Conservation (phyloP, 2,329 filamentous ascomycete genomes). For the Trichophyton verrucosum region DNA sequence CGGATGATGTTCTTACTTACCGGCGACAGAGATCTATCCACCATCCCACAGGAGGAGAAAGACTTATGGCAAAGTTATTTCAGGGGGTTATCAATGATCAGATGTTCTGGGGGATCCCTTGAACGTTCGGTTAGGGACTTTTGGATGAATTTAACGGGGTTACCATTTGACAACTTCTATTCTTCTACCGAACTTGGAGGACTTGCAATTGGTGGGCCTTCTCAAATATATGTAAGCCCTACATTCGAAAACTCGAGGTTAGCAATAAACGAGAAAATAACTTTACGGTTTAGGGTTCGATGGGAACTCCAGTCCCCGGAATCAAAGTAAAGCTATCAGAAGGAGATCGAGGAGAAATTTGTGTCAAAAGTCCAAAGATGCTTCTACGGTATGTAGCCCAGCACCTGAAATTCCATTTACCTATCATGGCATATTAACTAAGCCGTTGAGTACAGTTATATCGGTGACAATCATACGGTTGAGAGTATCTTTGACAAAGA, state of each 20-base stretch:
- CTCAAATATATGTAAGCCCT: no score
- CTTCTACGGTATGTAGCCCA: no score
- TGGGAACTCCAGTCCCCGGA: no score
- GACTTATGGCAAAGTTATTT: neutral
- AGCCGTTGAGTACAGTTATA: neutral
- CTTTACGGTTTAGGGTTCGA: no score
- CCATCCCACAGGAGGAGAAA: neutral
- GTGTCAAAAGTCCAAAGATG: neutral
- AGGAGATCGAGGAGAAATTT: neutral
- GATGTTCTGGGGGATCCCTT: neutral
- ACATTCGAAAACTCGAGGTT: no score
- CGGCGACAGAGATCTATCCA: neutral
- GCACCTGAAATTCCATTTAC: no score
- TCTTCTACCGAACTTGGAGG: constrained; percentile 7
- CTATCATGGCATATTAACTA: no score
- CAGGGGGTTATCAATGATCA: neutral
- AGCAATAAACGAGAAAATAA: no score
- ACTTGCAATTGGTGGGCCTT: no score
- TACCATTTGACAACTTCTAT: constrained; percentile 5
- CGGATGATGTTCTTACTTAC: neutral
- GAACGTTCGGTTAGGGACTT: neutral
- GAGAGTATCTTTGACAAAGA: constrained; percentile 9
- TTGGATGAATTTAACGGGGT: constrained; percentile 4
- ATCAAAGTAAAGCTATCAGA: neutral
- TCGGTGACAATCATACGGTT: neutral